A percentile compares a stretch with the other conserved stretches of the same genome.
phyloP scores from a whole-genome alignment of 2,329 filamentous ascomycete genomes.

The Sclerotinia nivalis region DNA sequence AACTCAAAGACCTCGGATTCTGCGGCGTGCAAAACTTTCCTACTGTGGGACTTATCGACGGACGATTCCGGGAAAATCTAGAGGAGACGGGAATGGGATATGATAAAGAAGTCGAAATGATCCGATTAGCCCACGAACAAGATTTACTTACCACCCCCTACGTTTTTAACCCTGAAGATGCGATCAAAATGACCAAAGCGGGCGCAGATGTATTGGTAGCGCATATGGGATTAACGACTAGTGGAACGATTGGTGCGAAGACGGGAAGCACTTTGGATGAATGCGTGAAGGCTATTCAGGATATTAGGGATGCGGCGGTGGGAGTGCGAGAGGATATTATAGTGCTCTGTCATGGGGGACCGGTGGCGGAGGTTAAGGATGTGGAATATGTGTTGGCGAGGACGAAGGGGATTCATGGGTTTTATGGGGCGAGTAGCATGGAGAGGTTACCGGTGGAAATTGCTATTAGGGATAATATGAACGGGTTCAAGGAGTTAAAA shows the following conservation, averaged over 20 bases:
- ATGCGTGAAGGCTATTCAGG: constrained; percentile 61
- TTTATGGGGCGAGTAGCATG: constrained; percentile 71
- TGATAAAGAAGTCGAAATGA: constrained; percentile 65
- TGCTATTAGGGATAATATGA: constrained; percentile 61
- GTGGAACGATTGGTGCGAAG: constrained; percentile 63
- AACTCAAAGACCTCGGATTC: constrained; percentile 64
- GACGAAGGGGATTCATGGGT: constrained; percentile 67
- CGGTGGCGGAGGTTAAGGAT: constrained; percentile 64
- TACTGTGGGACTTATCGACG: constrained; percentile 70
- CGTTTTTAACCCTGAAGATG: constrained; percentile 65
- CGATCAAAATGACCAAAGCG: constrained; percentile 60
- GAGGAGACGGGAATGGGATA: constrained; percentile 75
- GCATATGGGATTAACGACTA: constrained; percentile 68
- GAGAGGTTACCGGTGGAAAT: constrained; percentile 67
- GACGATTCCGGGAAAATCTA: constrained; percentile 64
- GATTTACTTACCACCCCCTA: constrained; percentile 69
- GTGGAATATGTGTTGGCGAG: constrained; percentile 61
- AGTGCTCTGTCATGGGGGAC: constrained; percentile 69
- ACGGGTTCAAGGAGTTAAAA: constrained; percentile 50
- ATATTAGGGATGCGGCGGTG: constrained; percentile 61
- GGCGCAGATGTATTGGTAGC: constrained; percentile 69
- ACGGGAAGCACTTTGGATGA: constrained; percentile 64
- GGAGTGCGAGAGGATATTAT: constrained; percentile 59
- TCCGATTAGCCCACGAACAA: constrained; percentile 58
- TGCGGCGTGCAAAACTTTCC: constrained; percentile 73